Base-by-base conservation (phyloP, 768 basidiomycete genomes). In the Arthromyces matolae region DNA sequence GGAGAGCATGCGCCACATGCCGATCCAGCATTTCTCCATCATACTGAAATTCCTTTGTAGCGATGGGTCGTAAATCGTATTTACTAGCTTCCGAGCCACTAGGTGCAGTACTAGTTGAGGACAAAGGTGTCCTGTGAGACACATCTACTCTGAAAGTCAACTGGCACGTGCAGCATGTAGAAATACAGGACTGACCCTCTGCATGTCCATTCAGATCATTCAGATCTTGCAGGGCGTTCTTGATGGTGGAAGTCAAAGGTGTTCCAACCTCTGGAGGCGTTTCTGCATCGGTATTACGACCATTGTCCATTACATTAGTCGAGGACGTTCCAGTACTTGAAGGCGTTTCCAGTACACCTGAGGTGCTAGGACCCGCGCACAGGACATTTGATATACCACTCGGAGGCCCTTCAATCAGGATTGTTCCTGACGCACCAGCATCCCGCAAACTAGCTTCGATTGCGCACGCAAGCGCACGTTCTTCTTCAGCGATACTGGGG, bases 41-140 rank as follows among this genome's bases (percentile, higher is more conserved):
- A 61, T 86, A 73, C 1, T 34, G 19, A 51, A 94, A 89, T 19
- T 61, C 57, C 53, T 78, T 84, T 7, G 63, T 78, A 12, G 91
- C 92, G 20, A 95, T 80, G 29, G 90, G 78, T 14, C 66, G 64
- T 42, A 60, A 60, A 28, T 56, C 48, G 14, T 63, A 52, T 19
- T 36, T 37, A n/a, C 32, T 23, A 49, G 27, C 37, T 31, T 53
- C 44, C 34, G 23, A 12, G 18, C 51, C 42, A 23, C 58, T 42
- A 36, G 52, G 29, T 5, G 36, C 25, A 42, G 24, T n/a, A 25
- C 12, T 45, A 22, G 14, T 14, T 39, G 37, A 32, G 36, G 47
- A 35, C 31, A 37, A 5, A 22, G 42, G 28, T 45, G n/a, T n/a
- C n/a, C n/a, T n/a, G n/a, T n/a, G n/a, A n/a, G n/a, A n/a, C n/a